Evolutionary conservation across 441 rosid species (phyloP), one percentile per base, ranked within the genome.

Genomic region (Populus hybrid): DNA sequence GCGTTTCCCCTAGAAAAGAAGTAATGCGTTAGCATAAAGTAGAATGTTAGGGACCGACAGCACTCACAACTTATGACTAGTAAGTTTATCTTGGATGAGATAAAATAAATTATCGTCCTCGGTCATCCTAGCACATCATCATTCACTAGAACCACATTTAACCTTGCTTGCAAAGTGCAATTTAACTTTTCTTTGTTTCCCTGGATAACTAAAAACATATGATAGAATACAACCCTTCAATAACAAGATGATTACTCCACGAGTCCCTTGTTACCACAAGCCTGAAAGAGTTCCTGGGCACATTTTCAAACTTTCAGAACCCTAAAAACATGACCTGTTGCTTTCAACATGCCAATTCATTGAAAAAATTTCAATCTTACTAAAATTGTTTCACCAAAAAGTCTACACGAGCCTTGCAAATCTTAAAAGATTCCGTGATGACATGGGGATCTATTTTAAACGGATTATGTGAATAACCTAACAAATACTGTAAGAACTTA

Each of bases 1-100:
- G 92, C 68, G 97, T 92, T 88, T 95, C 98, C 74, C 98, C 97
- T 91, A 78, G 8, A 65, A 40, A 80, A 81, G 9, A 70, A 71
- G 35, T 11, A 42, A 42, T 26, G n/a, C 9, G 23, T 79, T 36
- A 71, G 28, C 64, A 71, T 11, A 42, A 19, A 30, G 64, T 71
- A 59, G 73, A 67, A 8, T 67, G 14, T 28, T 46, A 0, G 18
- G 46, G 24, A 69, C 72, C 72, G n/a, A 6, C 21, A 34, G 7
- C 69, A 8, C 28, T 2, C 28, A 28, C 69, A 30, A 28, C 35
- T 3, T 6, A 30, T 12, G 4, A 30, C 69, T 7, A 11, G 30
- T 16, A 10, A 23, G 69, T 67, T 24, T 28, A 16, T 30, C 32
- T 26, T 67, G 21, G 36, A 7, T 67, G 36, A 67, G 19, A 2